Percentiles rank a stretch among this genome's conserved stretches.
Conservation (phyloP, 2,329 filamentous ascomycete genomes). For the Bipolaris gigantea region DNA sequence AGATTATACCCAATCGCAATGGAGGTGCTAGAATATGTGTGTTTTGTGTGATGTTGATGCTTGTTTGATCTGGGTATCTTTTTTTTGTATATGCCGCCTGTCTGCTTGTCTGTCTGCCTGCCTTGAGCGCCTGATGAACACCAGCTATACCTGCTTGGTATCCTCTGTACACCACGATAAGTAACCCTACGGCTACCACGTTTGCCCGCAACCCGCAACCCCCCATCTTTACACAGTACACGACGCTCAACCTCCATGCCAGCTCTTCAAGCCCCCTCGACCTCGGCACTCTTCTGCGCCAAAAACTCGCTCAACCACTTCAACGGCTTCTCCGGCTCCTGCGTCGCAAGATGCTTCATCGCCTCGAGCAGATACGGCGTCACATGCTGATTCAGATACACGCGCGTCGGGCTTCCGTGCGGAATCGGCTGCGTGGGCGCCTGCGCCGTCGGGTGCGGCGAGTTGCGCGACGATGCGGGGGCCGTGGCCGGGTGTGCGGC, state of each 20-base stretch:
- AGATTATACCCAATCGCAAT: slow-evolving; percentile 22
- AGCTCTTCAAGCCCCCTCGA: slow-evolving; percentile 47
- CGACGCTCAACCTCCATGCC: no score
- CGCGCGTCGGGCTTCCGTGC: slow-evolving; percentile 53
- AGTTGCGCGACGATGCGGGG: slow-evolving; percentile 38
- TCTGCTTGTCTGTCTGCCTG: slow-evolving; percentile 8
- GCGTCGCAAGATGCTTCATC: slow-evolving; percentile 55
- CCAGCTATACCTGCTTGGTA: neutral
- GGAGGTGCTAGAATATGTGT: slow-evolving; percentile 11
- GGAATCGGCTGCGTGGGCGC: slow-evolving; percentile 45
- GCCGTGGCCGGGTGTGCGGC: slow-evolving; percentile 12
- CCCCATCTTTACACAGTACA: no score
- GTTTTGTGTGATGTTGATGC: slow-evolving; percentile 3
- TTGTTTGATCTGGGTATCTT: slow-evolving; percentile 28
- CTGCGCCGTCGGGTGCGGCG: slow-evolving; percentile 38
- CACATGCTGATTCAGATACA: slow-evolving; percentile 54
- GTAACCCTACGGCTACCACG: neutral
- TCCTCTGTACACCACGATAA: neutral
- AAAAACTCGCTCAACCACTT: slow-evolving; percentile 54
- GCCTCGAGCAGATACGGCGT: slow-evolving; percentile 56
- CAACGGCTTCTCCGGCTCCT: slow-evolving; percentile 56
- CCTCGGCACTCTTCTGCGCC: slow-evolving; percentile 51
- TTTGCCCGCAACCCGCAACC: no score
- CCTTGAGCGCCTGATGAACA: neutral
- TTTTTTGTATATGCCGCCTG: slow-evolving; percentile 7